phyloP scores from a whole-genome alignment of 306 rosid species.

The Prinsepia uniflora region DNA sequence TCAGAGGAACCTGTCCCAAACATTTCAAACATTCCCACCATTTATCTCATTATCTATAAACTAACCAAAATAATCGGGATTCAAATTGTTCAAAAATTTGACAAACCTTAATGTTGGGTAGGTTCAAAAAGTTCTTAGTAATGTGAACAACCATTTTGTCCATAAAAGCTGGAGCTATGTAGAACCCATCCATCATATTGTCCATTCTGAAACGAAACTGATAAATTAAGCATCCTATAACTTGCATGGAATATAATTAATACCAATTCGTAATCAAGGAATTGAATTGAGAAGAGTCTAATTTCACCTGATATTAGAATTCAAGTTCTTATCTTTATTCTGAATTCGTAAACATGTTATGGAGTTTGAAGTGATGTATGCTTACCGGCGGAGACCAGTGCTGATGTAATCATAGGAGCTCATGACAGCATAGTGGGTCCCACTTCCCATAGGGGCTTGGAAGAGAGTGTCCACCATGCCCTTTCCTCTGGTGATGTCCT shows the following conservation, averaged over 20 bases:
- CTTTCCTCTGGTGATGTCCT: conserved; percentile 81
- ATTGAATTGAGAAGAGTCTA: no score
- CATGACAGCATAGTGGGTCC: conserved; percentile 78
- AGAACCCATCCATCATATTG: conserved; percentile 68
- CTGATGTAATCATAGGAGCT: conserved; percentile 75
- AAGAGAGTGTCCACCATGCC: conserved; percentile 75
- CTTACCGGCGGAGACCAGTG: conserved; percentile 74
- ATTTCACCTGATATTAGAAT: no score
- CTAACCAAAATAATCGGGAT: neutral
- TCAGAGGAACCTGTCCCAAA: conserved; percentile 62
- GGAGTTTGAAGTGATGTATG: neutral
- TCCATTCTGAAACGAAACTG: conserved; percentile 50
- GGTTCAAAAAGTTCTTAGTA: conserved; percentile 65
- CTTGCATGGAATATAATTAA: neutral
- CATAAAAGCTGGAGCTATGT: conserved; percentile 86
- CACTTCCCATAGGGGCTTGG: conserved; percentile 66
- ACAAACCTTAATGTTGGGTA: conserved; percentile 70
- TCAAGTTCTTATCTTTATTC: no score
- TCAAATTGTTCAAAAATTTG: neutral
- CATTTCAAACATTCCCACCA: neutral
- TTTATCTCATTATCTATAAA: neutral
- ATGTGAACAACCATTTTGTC: conserved; percentile 79
- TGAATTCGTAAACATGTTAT: no score
- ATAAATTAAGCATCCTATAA: neutral
- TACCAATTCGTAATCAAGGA: no score